These are phyloP conservation scores for Coniella lustricola DNA, from an alignment of 2,329 filamentous ascomycete genomes.

Conservation along the genomic window DNA sequence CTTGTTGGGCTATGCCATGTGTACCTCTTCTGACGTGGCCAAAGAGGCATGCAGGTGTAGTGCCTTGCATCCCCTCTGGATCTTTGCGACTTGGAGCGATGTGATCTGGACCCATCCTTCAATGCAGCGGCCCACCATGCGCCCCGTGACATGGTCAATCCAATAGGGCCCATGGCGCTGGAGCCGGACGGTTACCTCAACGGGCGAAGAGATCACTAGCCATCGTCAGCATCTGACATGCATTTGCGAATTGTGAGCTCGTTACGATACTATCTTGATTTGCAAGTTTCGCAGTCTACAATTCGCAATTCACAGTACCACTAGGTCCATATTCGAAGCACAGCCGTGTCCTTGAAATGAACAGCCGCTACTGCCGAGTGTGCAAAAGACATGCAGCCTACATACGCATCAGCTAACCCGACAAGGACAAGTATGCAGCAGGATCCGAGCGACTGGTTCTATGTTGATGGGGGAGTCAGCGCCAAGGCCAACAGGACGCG, in stretches of 20 bases:
- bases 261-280: no score
- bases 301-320: no score
- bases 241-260: no score
- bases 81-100: not conserved
- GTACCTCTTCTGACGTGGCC: not conserved
- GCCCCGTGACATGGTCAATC: slow-evolving; percentile 3
- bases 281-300: no score
- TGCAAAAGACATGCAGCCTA: not conserved
- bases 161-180: slow-evolving; percentile 13
- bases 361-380: not conserved
- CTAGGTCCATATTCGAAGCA: not conserved
- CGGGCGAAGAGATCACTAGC: not conserved
- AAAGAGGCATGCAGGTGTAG: not conserved
- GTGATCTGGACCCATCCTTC: not conserved
- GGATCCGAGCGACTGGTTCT: slow-evolving; percentile 4
- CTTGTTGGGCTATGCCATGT: no score
- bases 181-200: slow-evolving; percentile 5
- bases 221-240: no score
- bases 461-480: not conserved
- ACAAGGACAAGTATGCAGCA: not conserved
- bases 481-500: not conserved
- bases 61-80: not conserved
- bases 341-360: not conserved
- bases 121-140: slow-evolving; percentile 15
- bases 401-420: not conserved